Evolutionary conservation across 2,329 filamentous ascomycete genomes (phyloP), one percentile per base, ranked within the genome.

Genomic region (Stemphylium beticola): DNA sequence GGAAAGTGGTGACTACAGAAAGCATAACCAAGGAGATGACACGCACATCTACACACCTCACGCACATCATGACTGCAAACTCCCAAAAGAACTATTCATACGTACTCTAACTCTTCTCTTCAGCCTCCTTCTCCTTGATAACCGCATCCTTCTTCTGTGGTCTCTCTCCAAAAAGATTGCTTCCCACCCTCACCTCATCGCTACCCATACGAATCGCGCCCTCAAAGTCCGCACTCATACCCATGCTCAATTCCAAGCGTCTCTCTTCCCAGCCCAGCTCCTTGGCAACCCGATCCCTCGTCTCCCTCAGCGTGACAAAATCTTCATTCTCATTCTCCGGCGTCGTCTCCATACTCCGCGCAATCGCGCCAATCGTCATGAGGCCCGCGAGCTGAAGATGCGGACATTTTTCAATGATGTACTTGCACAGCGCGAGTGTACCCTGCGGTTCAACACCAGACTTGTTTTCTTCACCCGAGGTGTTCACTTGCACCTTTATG

Each of bases 321-420:
- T 99, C 95, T 75, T 96, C 92, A 74, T 98, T 98, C 77, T 93
- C 89, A n/a, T 81, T 88, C 64, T 90, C 92, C 0, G 83, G 55
- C n/a, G 76, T 78, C 1, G 87, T 89, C 14, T 85, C 91, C 67
- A 86, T 84, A 65, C 90, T 95, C 58, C 93, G 80, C 43, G 92
- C 93, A 74, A 98, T 96, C 15, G 93, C 92, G 1, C 95, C 95
- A 69, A 99, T 98, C 2, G 95, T 99, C 95, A 99, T 99, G 33
- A 99, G 77, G 0, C 95, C 95, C 26, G 89, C 82, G 2, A 99
- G 79, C 52, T 84, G 80, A 33, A 99, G 79, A 72, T 87, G 83
- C 1, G 90, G 87, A 74, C 92, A 96, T 33, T 85, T 81, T 4
- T 88, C 81, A 10, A 84, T 74, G 47, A 99, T 85, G 68, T 89